phyloP scores from a whole-genome alignment of 2,329 filamentous ascomycete genomes.

The Hymenoscyphus fraxineus region DNA sequence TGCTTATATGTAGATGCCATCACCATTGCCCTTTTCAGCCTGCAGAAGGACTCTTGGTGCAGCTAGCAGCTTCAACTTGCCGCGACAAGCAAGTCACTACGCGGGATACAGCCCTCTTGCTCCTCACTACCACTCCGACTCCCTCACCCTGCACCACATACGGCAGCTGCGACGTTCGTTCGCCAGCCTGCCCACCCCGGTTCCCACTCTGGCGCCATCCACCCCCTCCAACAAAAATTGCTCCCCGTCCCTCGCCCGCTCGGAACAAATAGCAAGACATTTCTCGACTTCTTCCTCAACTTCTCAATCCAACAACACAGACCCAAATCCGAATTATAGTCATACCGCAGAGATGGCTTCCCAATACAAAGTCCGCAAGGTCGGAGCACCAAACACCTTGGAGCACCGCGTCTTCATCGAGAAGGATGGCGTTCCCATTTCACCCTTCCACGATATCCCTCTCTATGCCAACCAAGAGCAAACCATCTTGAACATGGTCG shows the following conservation, averaged over 20 bases:
- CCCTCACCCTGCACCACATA: background rate
- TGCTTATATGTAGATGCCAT: conserved; percentile 9
- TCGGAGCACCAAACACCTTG: conserved; percentile 85
- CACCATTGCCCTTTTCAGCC: conserved; percentile 11
- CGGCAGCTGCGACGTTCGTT: conserved; percentile 15
- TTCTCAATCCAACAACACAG: conserved; percentile 16
- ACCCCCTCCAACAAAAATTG: conserved; percentile 24
- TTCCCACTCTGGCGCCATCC: conserved; percentile 24
- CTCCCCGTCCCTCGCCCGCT: conserved; percentile 17
- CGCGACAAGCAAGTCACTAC: conserved; percentile 8
- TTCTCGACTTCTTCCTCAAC: conserved; percentile 39
- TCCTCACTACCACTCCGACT: background rate
- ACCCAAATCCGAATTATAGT: conserved; percentile 3
- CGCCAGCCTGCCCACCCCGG: conserved; percentile 9
- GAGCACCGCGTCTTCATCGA: conserved; percentile 98
- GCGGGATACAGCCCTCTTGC: background rate
- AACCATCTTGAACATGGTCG: conserved; percentile 97
- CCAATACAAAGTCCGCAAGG: conserved; percentile 75
- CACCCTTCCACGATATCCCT: conserved; percentile 97
- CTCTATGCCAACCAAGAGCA: conserved; percentile 96
- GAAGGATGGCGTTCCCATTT: conserved; percentile 91
- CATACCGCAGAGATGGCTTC: conserved; percentile 36
- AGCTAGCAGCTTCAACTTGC: background rate
- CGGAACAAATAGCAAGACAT: conserved; percentile 44
- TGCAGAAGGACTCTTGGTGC: conserved; percentile 16